Base-by-base conservation (phyloP, 1,139 yeast species). In the Debaryomycetaceae sp. region DNA sequence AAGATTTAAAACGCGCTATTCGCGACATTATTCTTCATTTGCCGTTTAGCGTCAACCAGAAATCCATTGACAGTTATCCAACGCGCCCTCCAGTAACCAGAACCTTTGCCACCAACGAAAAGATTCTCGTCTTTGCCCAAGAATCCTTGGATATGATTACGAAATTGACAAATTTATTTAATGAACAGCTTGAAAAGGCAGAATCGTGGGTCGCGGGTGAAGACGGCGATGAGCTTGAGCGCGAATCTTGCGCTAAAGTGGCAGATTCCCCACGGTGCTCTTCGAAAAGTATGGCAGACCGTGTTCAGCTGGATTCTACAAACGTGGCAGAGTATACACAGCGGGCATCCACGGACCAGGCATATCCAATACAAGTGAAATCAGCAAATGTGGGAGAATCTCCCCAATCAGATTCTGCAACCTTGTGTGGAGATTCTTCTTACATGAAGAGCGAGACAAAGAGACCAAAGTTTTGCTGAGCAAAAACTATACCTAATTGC, bases 61-160 rank as follows among this genome's bases (percentile, higher is more conserved):
- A 13, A 5, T 15, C 26, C 6, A 5, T 8, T 16, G 41, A 47
- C 14, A 36, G 39, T 12, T 29, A 45, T 15, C 41, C 40, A 27
- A 35, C 41, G 20, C 40, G 47, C 5, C 42, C 56, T 13, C 42
- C 55, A n/a, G 22, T 15, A 1, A 14, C 23, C 4, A 11, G 18
- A 6, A 31, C 28, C 25, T 51, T 37, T 37, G 65, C 48, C 50
- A 56, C 53, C 13, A 73, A 71, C 43, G 85, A 81, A 26, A 71
- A 76, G 40, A 81, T 85, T 2, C 57, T 90, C 26, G 68, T 81
- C 7, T 63, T 90, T 37, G 96, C 97, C 1, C 80, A 80, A 39
- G 98, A 90, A 52, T 77, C 94, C 1, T 60, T 90, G 32, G 93
- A 81, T 27, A 85, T 87, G 87, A 78, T 90, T 27, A 68, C 79